These are phyloP conservation scores for Trichophyton simii DNA, from an alignment of 2,329 filamentous ascomycete genomes.

Conservation along the genomic window DNA sequence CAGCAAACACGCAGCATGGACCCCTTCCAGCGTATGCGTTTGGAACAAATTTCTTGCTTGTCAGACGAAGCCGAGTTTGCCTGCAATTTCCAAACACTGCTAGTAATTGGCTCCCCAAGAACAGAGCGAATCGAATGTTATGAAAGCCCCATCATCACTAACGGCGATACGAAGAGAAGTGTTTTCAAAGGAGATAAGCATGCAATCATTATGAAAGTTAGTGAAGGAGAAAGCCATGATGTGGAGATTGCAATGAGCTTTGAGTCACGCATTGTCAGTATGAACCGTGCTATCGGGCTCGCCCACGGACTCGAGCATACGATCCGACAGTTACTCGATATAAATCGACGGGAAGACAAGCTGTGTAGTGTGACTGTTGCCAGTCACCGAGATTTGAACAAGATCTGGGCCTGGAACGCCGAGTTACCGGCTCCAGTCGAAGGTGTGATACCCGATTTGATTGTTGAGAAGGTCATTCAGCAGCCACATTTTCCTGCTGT, in stretches of 20 bases:
- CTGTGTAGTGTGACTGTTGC: background rate
- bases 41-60: constrained; percentile 38
- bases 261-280: background rate
- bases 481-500: constrained; percentile 13
- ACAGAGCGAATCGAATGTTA: background rate
- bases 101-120: background rate
- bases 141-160: background rate
- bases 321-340: background rate
- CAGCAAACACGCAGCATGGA: constrained; percentile 41
- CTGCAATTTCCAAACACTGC: constrained; percentile 27
- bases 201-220: background rate
- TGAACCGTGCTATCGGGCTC: background rate
- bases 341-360: background rate
- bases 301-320: background rate
- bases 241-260: background rate
- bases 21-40: constrained; percentile 43
- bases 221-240: background rate
- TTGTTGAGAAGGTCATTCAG: constrained; percentile 8
- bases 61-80: constrained; percentile 32
- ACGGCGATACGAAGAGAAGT: background rate
- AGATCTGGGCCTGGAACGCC: constrained; percentile 18
- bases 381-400: background rate
- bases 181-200: background rate
- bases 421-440: constrained; percentile 13
- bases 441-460: constrained; percentile 12